Conservation (phyloP, 306 rosid species). For the Elaeagnus macrophylla region DNA sequence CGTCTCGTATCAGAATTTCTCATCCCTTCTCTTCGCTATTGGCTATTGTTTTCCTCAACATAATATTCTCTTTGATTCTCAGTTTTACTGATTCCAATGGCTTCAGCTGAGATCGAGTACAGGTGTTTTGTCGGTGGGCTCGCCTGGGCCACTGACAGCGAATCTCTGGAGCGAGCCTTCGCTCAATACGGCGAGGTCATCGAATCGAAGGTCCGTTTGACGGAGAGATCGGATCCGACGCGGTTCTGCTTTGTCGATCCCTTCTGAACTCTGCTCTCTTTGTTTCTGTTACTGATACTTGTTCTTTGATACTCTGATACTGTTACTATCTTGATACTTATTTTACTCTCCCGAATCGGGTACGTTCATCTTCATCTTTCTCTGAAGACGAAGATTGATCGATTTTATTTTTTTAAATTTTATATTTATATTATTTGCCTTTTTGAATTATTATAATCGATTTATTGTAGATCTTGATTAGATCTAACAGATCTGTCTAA, state of each 20-base stretch:
- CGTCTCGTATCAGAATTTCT: rapidly evolving
- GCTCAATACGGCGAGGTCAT: conserved; percentile 48
- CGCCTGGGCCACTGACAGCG: conserved; percentile 83
- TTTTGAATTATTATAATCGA: not conserved
- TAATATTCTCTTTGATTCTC: not conserved
- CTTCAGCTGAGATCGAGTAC: conserved; percentile 57
- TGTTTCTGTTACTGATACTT: conserved; percentile 56
- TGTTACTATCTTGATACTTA: conserved; percentile 48
- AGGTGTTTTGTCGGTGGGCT: conserved; percentile 96
- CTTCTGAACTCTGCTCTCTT: conserved; percentile 42
- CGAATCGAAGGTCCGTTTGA: conserved; percentile 96
- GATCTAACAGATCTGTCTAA: not conserved
- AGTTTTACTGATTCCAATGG: conserved; percentile 23
- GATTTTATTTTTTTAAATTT: conserved; percentile 26
- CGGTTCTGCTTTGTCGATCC: conserved; percentile 50
- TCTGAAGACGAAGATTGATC: conserved; percentile 84
- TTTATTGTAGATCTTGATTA: conserved; percentile 9
- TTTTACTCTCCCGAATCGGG: conserved; percentile 60
- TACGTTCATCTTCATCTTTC: conserved; percentile 84
- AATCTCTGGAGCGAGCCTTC: conserved; percentile 52
- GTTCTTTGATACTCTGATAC: conserved; percentile 35
- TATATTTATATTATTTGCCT: not conserved
- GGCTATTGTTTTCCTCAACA: not conserved
- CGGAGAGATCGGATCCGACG: conserved; percentile 67
- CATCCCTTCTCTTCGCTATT: not conserved